These are phyloP conservation scores for Penicillium sp. DNA, from an alignment of 2,329 filamentous ascomycete species.

Conservation along the genomic window DNA sequence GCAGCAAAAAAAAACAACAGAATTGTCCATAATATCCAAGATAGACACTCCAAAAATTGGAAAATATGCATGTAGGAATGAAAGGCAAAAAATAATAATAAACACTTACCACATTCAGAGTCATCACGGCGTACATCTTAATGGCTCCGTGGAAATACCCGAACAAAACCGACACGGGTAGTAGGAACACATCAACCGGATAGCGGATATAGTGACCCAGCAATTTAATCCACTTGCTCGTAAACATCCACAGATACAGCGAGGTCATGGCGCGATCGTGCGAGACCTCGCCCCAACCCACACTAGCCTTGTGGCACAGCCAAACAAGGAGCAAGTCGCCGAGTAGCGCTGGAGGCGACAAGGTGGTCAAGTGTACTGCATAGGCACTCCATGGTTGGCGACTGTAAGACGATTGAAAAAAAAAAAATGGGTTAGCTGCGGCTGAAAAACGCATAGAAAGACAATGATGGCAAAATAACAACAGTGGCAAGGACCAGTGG, in stretches of 20 bases:
- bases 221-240: conserved; percentile 91
- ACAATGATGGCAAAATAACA: too few species aligned
- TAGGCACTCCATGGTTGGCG: conserved; percentile 94
- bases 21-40: not conserved
- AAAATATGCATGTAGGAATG: conserved; percentile 1
- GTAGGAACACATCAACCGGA: conserved; percentile 77
- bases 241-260: conserved; percentile 77
- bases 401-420: conserved; percentile 57
- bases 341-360: conserved; percentile 83
- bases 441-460: conserved; percentile 8
- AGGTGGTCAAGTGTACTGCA: conserved; percentile 87
- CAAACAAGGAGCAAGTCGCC: conserved; percentile 76
- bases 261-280: conserved; percentile 64
- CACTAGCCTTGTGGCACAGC: conserved; percentile 72
- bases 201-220: conserved; percentile 84
- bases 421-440: conserved; percentile 13
- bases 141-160: conserved; percentile 92
- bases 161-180: conserved; percentile 86
- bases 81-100: conserved; percentile 10
- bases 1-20: not conserved
- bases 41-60: conserved; percentile 5
- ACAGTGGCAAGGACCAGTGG: not conserved
- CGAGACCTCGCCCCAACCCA: conserved; percentile 61
- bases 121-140: conserved; percentile 86
- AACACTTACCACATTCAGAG: conserved; percentile 77